These are phyloP conservation scores for Saxophila tyrrhenica DNA, from an alignment of 495 filamentous ascomycete species.

Conservation along the genomic window DNA sequence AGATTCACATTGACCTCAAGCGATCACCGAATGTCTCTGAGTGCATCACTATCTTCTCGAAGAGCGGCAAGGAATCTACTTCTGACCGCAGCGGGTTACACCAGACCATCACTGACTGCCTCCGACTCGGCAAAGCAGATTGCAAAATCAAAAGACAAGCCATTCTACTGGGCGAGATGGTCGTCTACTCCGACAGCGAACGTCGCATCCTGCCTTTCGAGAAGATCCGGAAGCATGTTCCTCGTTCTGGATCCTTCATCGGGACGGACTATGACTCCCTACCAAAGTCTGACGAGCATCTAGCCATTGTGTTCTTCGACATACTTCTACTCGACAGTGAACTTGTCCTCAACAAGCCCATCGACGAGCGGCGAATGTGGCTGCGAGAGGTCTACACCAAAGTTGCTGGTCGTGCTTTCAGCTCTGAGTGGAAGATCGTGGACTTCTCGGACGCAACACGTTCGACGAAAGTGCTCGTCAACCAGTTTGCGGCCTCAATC, in stretches of 20 bases:
- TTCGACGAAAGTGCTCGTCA: constrained; percentile 39
- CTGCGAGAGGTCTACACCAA: constrained; percentile 47
- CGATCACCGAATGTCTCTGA: constrained; percentile 30
- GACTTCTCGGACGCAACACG: constrained; percentile 37
- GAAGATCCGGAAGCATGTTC: constrained; percentile 69
- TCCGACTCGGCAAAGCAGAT: constrained; percentile 43
- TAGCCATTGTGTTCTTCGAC: constrained; percentile 80
- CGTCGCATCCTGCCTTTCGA: constrained; percentile 57
- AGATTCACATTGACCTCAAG: constrained; percentile 67
- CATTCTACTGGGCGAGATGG: constrained; percentile 73
- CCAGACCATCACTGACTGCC: constrained; percentile 39
- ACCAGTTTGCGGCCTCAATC: constrained; percentile 55
- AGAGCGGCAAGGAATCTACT: constrained; percentile 83
- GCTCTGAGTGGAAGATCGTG: constrained; percentile 50
- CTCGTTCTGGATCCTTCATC: constrained; percentile 59
- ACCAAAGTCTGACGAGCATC: constrained; percentile 57
- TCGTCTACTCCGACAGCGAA: constrained; percentile 59
- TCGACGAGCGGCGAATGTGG: constrained; percentile 48
- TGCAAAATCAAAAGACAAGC: constrained; percentile 51
- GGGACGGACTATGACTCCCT: constrained; percentile 60
- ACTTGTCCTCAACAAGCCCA: constrained; percentile 46
- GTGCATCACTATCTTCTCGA: constrained; percentile 72
- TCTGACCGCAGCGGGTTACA: constrained; percentile 52
- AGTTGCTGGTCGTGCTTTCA: constrained; percentile 46
- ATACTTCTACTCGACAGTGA: constrained; percentile 60